Evolutionary conservation across 352 stramenopile genomes (phyloP), one percentile per base, ranked within the genome.

Genomic region (Phytophthora hybrid): DNA sequence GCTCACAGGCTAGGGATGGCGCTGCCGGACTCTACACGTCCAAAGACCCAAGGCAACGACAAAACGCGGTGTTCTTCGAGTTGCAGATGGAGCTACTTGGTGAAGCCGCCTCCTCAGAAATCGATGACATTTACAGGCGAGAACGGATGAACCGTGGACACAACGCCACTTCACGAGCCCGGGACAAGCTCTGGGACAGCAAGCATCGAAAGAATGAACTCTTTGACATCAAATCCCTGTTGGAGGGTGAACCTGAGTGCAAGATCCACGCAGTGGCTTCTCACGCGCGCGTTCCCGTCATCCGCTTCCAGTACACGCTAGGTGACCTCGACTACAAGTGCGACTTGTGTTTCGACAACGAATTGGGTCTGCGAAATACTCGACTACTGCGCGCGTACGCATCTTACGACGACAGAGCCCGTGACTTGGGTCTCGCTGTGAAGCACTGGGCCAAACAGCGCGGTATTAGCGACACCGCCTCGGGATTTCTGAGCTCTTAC

Each of bases 401-500:
- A 21, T 49, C 66, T 9, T 80, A 82, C 11, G 90, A 95, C 74
- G 71, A 84, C 9, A 82, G 90, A 32, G 84, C 84, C n/a, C 92
- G 93, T 1, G 75, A 93, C 19, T 78, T 99, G 6, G 97, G 96
- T 7, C 90, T 98, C 55, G 92, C 98, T 13, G 62, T 99, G 55
- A 99, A 99, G 80, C 81, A 96, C 47, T 99, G 97, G 97, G 97
- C 97, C 23, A 99, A 99, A 82, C 81, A 79, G 19, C 85, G 98
- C 16, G 83, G 90, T 44, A 94, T 99, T 49, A 99, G 98, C 81
- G 97, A 99, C 70, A 95, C 97, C 29, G 91, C 90, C 7, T 78
- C 90, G 23, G 96, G 98, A n/a, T 99, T 94, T 37, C 77, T 99
- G 46, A 98, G 91, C 77, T 98, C 93, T 18, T 99, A 99, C 82